Evolutionary conservation across 2,329 filamentous ascomycete species (phyloP).

Genomic region (Colletotrichum chlorophyti): DNA sequence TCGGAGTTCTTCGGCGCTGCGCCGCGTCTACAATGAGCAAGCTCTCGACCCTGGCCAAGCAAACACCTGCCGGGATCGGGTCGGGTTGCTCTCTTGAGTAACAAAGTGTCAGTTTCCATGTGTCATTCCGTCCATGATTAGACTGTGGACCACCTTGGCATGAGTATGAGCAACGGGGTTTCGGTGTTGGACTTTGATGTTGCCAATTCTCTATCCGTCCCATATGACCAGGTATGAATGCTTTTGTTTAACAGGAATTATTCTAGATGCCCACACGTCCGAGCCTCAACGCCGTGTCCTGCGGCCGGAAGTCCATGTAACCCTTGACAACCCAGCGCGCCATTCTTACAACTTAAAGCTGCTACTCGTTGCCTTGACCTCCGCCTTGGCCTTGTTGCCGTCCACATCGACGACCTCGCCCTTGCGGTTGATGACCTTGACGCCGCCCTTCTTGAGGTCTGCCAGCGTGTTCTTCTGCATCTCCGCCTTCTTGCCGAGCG

Average conservation of each 20-base stretch:
- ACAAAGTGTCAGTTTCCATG: background rate
- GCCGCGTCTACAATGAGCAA: background rate
- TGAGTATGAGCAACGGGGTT: background rate
- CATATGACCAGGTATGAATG: background rate
- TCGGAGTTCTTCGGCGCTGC: slow-evolving; percentile 11
- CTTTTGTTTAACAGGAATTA: too few relatives aligned
- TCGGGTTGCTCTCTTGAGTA: background rate
- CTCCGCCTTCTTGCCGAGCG: slow-evolving; percentile 63
- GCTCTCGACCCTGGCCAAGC: background rate
- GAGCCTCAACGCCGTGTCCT: background rate
- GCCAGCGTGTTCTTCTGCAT: slow-evolving; percentile 60
- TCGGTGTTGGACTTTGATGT: background rate
- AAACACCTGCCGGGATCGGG: slow-evolving; percentile 20
- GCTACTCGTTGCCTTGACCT: slow-evolving; percentile 58
- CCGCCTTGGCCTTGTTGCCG: slow-evolving; percentile 73
- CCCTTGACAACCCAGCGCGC: too few relatives aligned
- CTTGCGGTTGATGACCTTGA: slow-evolving; percentile 90
- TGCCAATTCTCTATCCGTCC: background rate
- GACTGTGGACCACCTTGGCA: background rate
- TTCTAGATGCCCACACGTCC: background rate
- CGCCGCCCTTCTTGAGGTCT: slow-evolving; percentile 81
- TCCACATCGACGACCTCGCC: slow-evolving; percentile 85
- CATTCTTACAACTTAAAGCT: slow-evolving; percentile 71
- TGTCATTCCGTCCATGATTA: slow-evolving; percentile 1
- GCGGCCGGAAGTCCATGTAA: too few relatives aligned